Conservation (phyloP, 1,284 basidiomycete species). For the Malassezia nana region DNA sequence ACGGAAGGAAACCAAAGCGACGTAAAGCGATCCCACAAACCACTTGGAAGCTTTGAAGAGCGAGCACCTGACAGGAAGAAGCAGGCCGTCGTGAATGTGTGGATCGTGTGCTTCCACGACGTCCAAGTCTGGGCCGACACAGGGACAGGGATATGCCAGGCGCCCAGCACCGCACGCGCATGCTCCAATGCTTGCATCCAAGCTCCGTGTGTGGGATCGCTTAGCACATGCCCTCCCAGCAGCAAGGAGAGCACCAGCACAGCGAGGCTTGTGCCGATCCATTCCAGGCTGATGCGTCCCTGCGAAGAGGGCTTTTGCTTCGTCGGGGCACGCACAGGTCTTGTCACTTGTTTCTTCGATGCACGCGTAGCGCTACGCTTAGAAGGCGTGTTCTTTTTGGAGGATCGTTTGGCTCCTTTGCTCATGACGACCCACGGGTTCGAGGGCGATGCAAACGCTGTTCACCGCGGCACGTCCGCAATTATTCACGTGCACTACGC, state of each 20-base stretch:
- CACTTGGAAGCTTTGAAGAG: background rate
- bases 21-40: background rate
- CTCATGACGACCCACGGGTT: background rate
- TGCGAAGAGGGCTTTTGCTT: background rate
- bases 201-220: background rate
- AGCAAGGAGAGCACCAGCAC: background rate
- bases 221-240: background rate
- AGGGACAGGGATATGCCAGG: background rate
- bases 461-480: background rate
- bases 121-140: background rate
- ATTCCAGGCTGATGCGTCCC: background rate
- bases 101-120: background rate
- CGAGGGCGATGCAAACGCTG: background rate
- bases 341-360: background rate
- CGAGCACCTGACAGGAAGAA: slow-evolving; percentile 9
- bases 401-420: background rate
- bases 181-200: background rate
- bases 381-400: background rate
- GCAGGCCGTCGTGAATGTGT: slow-evolving; percentile 3
- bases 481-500: background rate
- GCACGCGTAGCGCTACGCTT: background rate
- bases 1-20: background rate
- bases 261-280: background rate
- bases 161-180: background rate
- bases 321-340: background rate